These are phyloP conservation scores for Aspergillus egyptiacus DNA, from an alignment of 495 filamentous ascomycete species.

Conservation along the genomic window DNA sequence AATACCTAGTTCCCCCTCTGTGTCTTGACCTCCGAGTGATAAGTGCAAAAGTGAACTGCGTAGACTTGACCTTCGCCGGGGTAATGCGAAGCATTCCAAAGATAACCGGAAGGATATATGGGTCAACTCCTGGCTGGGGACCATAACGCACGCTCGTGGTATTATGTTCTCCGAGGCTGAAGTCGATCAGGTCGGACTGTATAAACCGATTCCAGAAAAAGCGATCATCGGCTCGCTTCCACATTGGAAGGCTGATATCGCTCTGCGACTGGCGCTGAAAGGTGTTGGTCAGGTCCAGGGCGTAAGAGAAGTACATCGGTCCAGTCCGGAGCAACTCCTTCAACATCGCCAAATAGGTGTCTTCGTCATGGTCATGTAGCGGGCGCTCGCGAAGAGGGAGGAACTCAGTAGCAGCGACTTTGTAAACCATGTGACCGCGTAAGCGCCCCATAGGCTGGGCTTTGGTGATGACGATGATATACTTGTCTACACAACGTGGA, in stretches of 20 bases:
- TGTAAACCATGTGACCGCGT: constrained; percentile 91
- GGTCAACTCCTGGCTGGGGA: constrained; percentile 72
- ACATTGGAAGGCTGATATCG: constrained; percentile 65
- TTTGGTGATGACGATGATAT: constrained; percentile 94
- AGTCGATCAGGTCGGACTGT: constrained; percentile 84
- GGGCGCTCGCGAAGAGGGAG: constrained; percentile 89
- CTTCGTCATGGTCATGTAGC: constrained; percentile 87
- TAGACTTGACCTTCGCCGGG: constrained; percentile 72
- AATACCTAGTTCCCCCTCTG: constrained; percentile 85
- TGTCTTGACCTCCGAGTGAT: constrained; percentile 84
- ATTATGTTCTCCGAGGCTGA: constrained; percentile 50
- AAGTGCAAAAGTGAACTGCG: constrained; percentile 74
- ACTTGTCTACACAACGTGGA: constrained; percentile 65
- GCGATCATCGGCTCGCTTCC: constrained; percentile 89
- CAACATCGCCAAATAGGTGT: constrained; percentile 75
- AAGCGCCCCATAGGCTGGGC: constrained; percentile 83
- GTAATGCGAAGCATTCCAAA: constrained; percentile 89
- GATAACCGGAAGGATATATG: constrained; percentile 91
- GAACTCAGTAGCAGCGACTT: constrained; percentile 83
- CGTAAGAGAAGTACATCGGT: constrained; percentile 98
- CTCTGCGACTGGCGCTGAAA: constrained; percentile 84
- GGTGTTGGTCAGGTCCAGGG: constrained; percentile 86
- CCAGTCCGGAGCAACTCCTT: constrained; percentile 70
- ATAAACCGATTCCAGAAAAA: constrained; percentile 99
- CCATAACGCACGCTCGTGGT: constrained; percentile 48